Evolutionary conservation across 2,329 filamentous ascomycete genomes (phyloP), one percentile per base, ranked within the genome.

Genomic region (Fusarium buxicola): DNA sequence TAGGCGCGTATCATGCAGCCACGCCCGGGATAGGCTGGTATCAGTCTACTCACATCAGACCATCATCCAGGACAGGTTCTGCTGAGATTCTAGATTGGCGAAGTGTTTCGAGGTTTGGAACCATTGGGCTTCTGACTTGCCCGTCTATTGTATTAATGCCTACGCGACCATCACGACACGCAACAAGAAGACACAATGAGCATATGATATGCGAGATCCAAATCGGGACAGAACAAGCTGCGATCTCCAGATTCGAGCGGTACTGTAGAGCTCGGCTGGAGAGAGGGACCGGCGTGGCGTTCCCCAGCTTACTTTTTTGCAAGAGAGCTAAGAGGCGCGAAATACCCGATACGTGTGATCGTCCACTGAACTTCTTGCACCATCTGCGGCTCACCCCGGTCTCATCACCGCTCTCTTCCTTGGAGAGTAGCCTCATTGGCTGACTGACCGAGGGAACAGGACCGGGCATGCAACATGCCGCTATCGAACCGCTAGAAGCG

Each of bases 311-410:
- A 62, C 49, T 60, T 69, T 68, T 71, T 70, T 56, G 16, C 43
- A 53, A 59, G 54, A 61, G 49, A 57, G 58, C 57, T 62, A 68
- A 55, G 54, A 60, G 63, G 63, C 63, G 63, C 60, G 65, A 67
- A 69, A 69, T 67, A 55, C 58, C 68, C 69, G 66, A 71, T 66
- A 58, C 59, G 63, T 70, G 66, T 69, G 68, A 71, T 71, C 65
- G 60, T 60, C 69, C 56, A 66, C 52, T 69, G 56, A 52, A 59
- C 63, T 41, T 67, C 65, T 69, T 68, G 65, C 58, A 70, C 69
- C 53, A 71, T 68, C 67, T 71, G 69, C 69, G 69, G 56, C 69
- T 69, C 66, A 69, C 69, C 69, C 69, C 28, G 55, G 69, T 71
- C 69, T 69, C 58, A 71, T 71, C 69, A 71, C 69, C 49, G 69